phyloP scores from a whole-genome alignment of 495 filamentous ascomycete genomes.

The Astrocystis sublimbata region DNA sequence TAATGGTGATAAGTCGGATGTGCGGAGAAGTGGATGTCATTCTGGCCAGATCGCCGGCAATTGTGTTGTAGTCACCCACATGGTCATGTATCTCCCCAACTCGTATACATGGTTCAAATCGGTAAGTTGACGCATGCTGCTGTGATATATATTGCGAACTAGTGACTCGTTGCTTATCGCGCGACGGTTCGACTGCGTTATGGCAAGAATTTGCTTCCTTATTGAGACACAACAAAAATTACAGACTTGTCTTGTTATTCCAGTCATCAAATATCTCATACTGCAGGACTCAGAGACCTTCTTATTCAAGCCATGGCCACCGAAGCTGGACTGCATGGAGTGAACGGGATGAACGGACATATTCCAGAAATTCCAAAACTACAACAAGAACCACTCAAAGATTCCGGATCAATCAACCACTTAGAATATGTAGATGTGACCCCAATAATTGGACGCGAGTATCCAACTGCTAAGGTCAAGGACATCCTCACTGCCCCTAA shows the following conservation, averaged over 20 bases:
- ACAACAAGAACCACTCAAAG: slow-evolving; percentile 30
- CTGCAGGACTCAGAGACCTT: not conserved
- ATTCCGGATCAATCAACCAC: slow-evolving; percentile 55
- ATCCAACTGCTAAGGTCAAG: slow-evolving; percentile 57
- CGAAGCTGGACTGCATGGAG: not conserved
- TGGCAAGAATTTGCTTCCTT: not conserved
- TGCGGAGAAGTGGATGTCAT: slow-evolving; percentile 4
- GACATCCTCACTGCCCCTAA: slow-evolving; percentile 63
- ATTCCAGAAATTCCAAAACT: slow-evolving; percentile 19
- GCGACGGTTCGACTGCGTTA: not conserved
- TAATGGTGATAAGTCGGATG: not conserved
- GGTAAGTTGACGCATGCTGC: not conserved
- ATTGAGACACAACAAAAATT: too few species aligned
- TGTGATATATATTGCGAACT: not conserved
- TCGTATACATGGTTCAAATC: not conserved
- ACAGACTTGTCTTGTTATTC: too few species aligned
- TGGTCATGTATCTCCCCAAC: too few species aligned
- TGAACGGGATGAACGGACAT: slow-evolving; percentile 17
- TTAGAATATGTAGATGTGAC: slow-evolving; percentile 66
- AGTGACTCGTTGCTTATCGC: not conserved
- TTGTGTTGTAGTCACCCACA: not conserved
- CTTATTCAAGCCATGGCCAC: not conserved
- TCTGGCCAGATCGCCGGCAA: slow-evolving; percentile 4
- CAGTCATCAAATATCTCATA: too few species aligned
- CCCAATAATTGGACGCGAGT: slow-evolving; percentile 69